These are phyloP conservation scores for Cercospora canescens DNA, from an alignment of 2,329 filamentous ascomycete genomes.

Conservation along the genomic window DNA sequence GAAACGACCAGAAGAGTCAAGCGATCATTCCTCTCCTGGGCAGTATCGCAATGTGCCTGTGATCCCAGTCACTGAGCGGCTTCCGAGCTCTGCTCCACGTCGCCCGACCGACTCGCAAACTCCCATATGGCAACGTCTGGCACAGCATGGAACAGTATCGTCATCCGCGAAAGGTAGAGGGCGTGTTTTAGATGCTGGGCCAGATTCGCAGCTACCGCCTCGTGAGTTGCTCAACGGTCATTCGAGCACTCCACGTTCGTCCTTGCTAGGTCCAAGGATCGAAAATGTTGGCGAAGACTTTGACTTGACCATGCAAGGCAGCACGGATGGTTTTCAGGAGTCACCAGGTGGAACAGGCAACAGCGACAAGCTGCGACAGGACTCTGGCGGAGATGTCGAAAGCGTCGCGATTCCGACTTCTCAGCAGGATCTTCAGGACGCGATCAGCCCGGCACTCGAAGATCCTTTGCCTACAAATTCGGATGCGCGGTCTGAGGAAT, in stretches of 20 bases:
- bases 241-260: not conserved
- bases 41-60: not conserved
- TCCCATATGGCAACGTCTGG: not conserved
- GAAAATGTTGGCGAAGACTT: slow-evolving; percentile 9
- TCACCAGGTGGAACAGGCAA: not conserved
- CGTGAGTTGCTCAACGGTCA: not conserved
- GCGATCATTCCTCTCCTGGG: not conserved
- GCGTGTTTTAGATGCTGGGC: not conserved
- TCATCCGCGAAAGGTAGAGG: slow-evolving; percentile 2
- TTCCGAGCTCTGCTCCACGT: not conserved
- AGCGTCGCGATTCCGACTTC: not conserved
- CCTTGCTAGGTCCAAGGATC: not conserved
- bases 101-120: not conserved
- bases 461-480: not conserved
- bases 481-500: not conserved
- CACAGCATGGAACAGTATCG: slow-evolving; percentile 1
- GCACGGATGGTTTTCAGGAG: not conserved
- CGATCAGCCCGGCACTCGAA: not conserved
- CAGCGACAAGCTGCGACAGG: not conserved
- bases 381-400: not conserved
- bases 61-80: not conserved
- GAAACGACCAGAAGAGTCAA: not conserved
- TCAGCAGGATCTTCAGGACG: not conserved
- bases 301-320: slow-evolving; percentile 1
- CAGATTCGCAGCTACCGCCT: not conserved